Evolutionary conservation across 1,284 basidiomycete species (phyloP), one percentile per base, ranked within the genome.

Genomic region (Cerioporus squamosus): DNA sequence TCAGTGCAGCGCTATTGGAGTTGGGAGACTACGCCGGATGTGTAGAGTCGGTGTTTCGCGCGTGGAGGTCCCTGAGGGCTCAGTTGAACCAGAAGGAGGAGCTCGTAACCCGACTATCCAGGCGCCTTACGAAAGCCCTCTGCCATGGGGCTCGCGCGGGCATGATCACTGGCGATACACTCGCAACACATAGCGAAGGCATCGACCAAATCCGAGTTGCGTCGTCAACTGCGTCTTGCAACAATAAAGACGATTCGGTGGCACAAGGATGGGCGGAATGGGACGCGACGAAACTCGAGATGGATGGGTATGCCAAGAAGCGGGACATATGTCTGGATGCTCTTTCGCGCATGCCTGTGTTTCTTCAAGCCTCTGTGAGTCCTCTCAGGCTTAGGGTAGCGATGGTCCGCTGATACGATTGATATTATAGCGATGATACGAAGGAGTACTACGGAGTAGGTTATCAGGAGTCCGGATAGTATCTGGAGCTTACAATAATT

Each of bases 1-100:
- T 73, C 31, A 75, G 73, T 44, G 71, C 73, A 1, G 72, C 74
- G 3, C 55, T 73, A 12, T 75, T 69, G 58, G 74, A 74, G 50
- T 38, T 66, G 15, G 74, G 71, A 14, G 66, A 72, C 44, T 75
- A 74, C 45, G n/a, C 26, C 0, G 60, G 48, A 9, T 68, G 61
- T 39, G 38, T 66, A 4, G 57, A 70, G 8, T 69, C 71, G 5
- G 63, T 74, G 18, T 44, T 67, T 2, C 67, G 71, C 9, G 64
- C 70, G 1, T 70, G 68, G 66, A 59, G 47, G 17, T 48, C 49
- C 20, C 36, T 57, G 17, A 17, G 43, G 17, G 31, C 42, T 5
- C 47, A 44, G 14, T 12, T 24, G 4, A 48, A 43, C 10, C 31
- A 49, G 20, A 59, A 60, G 26, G 26, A 39, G 12, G 36, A 44